Percentiles rank a stretch among this genome's conserved stretches.
These are phyloP conservation scores for Solanum lycopersicoides DNA, from an alignment of 257 asterid genomes.

Conservation along the genomic window DNA sequence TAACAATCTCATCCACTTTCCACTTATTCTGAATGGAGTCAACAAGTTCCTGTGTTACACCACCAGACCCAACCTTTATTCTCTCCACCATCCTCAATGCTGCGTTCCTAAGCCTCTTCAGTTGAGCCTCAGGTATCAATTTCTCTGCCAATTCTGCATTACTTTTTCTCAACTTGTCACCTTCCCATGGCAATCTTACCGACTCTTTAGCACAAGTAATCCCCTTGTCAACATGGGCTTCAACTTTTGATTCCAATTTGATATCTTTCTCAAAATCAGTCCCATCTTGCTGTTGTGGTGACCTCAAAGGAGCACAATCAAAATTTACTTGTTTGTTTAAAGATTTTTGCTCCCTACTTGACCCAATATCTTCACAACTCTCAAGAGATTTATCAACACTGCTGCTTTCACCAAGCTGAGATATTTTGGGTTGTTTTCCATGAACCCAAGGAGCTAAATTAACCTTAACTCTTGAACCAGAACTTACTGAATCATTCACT, in stretches of 20 bases:
- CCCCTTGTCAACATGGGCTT: neutral
- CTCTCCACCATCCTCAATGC: slow-evolving; percentile 78
- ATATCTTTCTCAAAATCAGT: neutral
- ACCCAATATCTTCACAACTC: slow-evolving; percentile 3
- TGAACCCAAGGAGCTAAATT: slow-evolving; percentile 67
- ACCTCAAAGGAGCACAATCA: neutral
- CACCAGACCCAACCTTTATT: slow-evolving; percentile 69
- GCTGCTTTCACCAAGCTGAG: slow-evolving; percentile 2
- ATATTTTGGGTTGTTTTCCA: slow-evolving; percentile 25
- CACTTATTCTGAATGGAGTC: slow-evolving; percentile 66
- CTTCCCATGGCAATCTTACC: slow-evolving; percentile 52
- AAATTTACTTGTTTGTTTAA: slow-evolving; percentile 3
- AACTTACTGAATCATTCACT: neutral
- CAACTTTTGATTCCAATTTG: neutral
- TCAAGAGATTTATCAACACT: slow-evolving; percentile 9
- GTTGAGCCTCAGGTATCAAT: slow-evolving; percentile 61
- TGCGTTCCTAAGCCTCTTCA: slow-evolving; percentile 68
- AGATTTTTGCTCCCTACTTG: neutral
- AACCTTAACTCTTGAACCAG: slow-evolving; percentile 19
- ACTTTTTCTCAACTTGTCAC: slow-evolving; percentile 19
- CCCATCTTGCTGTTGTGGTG: neutral
- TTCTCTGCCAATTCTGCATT: slow-evolving; percentile 56
- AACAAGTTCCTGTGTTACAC: slow-evolving; percentile 68
- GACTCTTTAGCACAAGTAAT: slow-evolving; percentile 4
- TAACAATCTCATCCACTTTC: slow-evolving; percentile 74